phyloP scores from a whole-genome alignment of 257 asterid genomes.

The Fraxinus pennsylvanica region DNA sequence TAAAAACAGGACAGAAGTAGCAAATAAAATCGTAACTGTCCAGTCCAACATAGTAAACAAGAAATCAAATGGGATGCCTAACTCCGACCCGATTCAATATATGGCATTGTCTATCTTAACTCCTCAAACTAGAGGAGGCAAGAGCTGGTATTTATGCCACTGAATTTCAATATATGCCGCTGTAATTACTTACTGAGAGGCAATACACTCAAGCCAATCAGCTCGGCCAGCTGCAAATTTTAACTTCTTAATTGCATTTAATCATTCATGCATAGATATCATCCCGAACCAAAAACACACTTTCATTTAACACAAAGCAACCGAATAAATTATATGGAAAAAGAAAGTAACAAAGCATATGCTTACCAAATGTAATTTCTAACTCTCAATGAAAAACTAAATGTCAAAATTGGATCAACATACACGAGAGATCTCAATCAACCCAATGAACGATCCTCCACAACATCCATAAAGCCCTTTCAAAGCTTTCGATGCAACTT shows the following conservation, averaged over 20 bases:
- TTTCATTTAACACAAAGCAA: background rate
- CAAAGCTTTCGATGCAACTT: slow-evolving; percentile 19
- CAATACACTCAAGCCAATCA: slow-evolving; percentile 47
- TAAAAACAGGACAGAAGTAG: no score
- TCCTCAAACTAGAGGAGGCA: slow-evolving; percentile 31
- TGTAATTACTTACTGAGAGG: slow-evolving; percentile 55
- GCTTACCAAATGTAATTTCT: background rate
- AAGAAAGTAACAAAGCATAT: background rate
- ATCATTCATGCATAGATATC: background rate
- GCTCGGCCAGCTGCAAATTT: slow-evolving; percentile 65
- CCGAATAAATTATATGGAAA: background rate
- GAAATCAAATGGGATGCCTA: no score
- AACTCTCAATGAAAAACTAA: background rate
- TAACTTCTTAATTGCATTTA: background rate
- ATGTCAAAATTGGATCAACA: slow-evolving; percentile 13
- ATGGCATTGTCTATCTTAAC: slow-evolving; percentile 49
- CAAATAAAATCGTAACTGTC: background rate
- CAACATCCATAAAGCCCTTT: background rate
- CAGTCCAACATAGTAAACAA: background rate
- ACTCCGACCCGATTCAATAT: background rate
- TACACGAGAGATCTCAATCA: background rate
- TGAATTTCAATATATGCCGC: slow-evolving; percentile 44
- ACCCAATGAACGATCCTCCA: background rate
- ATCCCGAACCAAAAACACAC: background rate
- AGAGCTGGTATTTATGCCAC: slow-evolving; percentile 61